A percentile compares a stretch with the other conserved stretches of the same genome.
These are phyloP conservation scores for Zopfochytrium polystomum DNA, from an alignment of 371 early-diverging fungal species.

Conservation along the genomic window DNA sequence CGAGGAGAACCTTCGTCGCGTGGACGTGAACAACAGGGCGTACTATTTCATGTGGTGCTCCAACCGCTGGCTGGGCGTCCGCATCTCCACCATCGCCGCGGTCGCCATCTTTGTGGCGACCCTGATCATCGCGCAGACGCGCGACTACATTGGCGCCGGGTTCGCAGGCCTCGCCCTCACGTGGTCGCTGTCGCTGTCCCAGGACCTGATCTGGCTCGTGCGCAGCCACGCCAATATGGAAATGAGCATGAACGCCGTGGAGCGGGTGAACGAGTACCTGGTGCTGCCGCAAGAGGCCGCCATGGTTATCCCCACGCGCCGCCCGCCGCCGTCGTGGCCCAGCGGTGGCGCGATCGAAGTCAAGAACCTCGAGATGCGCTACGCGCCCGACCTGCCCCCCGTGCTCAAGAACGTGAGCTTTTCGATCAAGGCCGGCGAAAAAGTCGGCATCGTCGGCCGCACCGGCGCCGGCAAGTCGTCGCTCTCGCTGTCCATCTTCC, in stretches of 20 bases:
- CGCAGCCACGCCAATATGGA: slow-evolving; percentile 72
- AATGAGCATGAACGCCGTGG: slow-evolving; percentile 56
- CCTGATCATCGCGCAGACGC: slow-evolving; percentile 39
- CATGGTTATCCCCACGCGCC: slow-evolving; percentile 26
- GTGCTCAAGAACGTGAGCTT: slow-evolving; percentile 62
- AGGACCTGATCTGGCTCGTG: slow-evolving; percentile 74
- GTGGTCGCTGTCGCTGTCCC: slow-evolving; percentile 72
- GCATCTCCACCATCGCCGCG: slow-evolving; percentile 64
- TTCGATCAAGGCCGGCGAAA: no score
- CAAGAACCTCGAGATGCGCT: slow-evolving; percentile 62
- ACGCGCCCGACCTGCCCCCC: slow-evolving; percentile 65
- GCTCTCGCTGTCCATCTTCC: no score
- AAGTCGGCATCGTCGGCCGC: no score
- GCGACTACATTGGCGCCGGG: slow-evolving; percentile 15
- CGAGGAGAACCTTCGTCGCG: slow-evolving; percentile 38
- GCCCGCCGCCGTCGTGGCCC: slow-evolving; percentile 41
- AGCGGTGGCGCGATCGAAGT: slow-evolving; percentile 52
- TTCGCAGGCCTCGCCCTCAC: slow-evolving; percentile 71
- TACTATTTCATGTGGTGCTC: slow-evolving; percentile 76
- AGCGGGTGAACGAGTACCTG: slow-evolving; percentile 57
- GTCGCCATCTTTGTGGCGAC: slow-evolving; percentile 67
- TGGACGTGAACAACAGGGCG: slow-evolving; percentile 68
- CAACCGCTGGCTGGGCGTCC: slow-evolving; percentile 80
- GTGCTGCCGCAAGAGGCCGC: slow-evolving; percentile 40
- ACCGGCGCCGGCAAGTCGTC: slow-evolving; percentile 59